Conservation (phyloP, 2,329 filamentous ascomycete genomes). For the Ophiocordyceps sinensis region DNA sequence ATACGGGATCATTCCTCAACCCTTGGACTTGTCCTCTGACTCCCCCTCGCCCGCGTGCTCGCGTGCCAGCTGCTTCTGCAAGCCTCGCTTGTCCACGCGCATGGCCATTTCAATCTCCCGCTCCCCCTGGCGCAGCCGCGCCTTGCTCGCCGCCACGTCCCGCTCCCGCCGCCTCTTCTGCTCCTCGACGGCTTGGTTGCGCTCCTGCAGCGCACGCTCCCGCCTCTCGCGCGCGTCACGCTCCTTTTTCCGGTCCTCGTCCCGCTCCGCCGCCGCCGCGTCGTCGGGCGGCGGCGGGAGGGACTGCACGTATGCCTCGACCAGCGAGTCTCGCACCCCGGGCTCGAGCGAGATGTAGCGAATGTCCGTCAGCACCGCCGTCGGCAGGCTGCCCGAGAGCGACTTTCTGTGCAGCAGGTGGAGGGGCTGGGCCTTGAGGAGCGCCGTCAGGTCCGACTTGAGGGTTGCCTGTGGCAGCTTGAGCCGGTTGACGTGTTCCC, state of each 20-base stretch:
- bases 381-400: conserved; percentile 41
- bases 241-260: conserved; percentile 35
- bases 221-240: conserved; percentile 39
- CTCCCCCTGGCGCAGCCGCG: conserved; percentile 50
- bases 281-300: conserved; percentile 43
- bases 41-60: conserved; percentile 11
- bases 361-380: conserved; percentile 48
- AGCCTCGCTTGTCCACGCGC: conserved; percentile 50
- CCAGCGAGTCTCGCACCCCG: conserved; percentile 44
- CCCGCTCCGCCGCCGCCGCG: conserved; percentile 18
- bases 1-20: background rate
- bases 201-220: conserved; percentile 53
- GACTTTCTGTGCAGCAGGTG: conserved; percentile 46
- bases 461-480: conserved; percentile 51
- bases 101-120: conserved; percentile 54
- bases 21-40: background rate
- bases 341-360: conserved; percentile 55
- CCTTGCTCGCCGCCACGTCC: conserved; percentile 45
- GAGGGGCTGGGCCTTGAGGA: conserved; percentile 48
- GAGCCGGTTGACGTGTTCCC: conserved; percentile 55
- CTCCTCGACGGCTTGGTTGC: conserved; percentile 47
- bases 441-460: conserved; percentile 52
- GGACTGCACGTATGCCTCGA: conserved; percentile 52
- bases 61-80: conserved; percentile 43
- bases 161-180: conserved; percentile 46